Percentiles rank a stretch among this genome's conserved stretches.
phyloP scores from a whole-genome alignment of 371 early-diverging fungal genomes.

The Coemansia sp. region DNA sequence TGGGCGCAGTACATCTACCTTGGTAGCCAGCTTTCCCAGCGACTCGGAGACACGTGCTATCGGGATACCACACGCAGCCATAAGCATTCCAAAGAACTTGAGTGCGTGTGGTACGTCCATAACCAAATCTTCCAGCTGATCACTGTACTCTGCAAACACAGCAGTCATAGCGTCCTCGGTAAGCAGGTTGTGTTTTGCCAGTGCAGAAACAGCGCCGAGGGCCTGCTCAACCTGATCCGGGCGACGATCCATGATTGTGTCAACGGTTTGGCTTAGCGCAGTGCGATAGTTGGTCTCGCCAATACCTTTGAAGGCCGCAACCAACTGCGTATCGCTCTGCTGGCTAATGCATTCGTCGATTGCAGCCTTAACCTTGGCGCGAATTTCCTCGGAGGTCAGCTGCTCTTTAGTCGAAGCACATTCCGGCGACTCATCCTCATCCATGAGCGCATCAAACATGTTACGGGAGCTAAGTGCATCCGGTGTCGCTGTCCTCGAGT shows the following conservation, averaged over 20 bases:
- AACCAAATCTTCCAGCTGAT: slow-evolving; percentile 66
- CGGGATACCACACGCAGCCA: slow-evolving; percentile 58
- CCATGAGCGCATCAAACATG: slow-evolving; percentile 55
- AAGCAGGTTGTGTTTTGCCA: slow-evolving; percentile 33
- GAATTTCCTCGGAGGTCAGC: slow-evolving; percentile 36
- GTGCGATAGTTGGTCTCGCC: slow-evolving; percentile 57
- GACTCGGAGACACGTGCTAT: slow-evolving; percentile 53
- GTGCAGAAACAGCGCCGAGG: neutral
- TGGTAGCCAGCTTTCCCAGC: slow-evolving; percentile 23
- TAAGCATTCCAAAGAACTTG: slow-evolving; percentile 60
- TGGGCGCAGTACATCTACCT: neutral
- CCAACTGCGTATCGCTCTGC: slow-evolving; percentile 55
- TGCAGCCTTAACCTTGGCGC: slow-evolving; percentile 58
- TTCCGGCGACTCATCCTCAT: slow-evolving; percentile 14
- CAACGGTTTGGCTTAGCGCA: slow-evolving; percentile 57
- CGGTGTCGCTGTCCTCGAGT: slow-evolving; percentile 5
- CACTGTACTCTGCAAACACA: slow-evolving; percentile 62
- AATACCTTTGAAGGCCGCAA: slow-evolving; percentile 61
- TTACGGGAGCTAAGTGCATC: slow-evolving; percentile 50
- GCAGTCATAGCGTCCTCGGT: slow-evolving; percentile 47
- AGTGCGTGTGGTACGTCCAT: slow-evolving; percentile 77
- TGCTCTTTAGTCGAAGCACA: slow-evolving; percentile 54
- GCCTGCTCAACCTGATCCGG: slow-evolving; percentile 39
- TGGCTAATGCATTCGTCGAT: slow-evolving; percentile 62
- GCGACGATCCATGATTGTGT: slow-evolving; percentile 53